phyloP scores from a whole-genome alignment of 2,329 filamentous ascomycete species.

The Calonectria crousiana region DNA sequence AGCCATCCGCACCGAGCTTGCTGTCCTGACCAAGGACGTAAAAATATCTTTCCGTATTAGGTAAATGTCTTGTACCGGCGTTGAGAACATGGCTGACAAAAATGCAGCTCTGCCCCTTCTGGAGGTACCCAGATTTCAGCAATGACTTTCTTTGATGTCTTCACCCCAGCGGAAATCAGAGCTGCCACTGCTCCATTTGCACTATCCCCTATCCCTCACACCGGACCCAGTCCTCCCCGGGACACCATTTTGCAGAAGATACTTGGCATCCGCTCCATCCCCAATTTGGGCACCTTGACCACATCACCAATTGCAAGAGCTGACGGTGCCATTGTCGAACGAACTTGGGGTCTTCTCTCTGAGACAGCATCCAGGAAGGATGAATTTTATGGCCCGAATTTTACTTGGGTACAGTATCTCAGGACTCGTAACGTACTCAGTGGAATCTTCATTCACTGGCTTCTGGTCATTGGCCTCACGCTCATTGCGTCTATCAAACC shows the following conservation, averaged over 20 bases:
- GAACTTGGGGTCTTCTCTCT: constrained; percentile 73
- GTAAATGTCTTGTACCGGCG: constrained; percentile 42
- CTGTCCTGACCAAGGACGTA: constrained; percentile 64
- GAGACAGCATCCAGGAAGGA: constrained; percentile 56
- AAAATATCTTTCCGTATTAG: constrained; percentile 62
- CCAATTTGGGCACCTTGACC: constrained; percentile 67
- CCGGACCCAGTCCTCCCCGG: constrained; percentile 44
- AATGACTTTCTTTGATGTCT: constrained; percentile 69
- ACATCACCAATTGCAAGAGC: constrained; percentile 63
- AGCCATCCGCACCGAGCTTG: constrained; percentile 62
- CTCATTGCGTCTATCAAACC: constrained; percentile 60
- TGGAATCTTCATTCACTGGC: constrained; percentile 64
- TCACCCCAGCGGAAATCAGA: constrained; percentile 60
- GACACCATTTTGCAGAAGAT: constrained; percentile 56
- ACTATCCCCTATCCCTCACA: constrained; percentile 67
- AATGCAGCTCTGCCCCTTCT: constrained; percentile 58
- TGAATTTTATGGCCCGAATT: constrained; percentile 71
- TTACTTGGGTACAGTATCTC: constrained; percentile 68
- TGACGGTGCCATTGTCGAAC: constrained; percentile 68
- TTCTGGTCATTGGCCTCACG: constrained; percentile 56
- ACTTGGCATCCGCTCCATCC: constrained; percentile 62
- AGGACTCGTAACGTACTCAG: constrained; percentile 62
- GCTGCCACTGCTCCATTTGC: constrained; percentile 64
- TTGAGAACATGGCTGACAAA: constrained; percentile 18
- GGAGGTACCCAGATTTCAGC: constrained; percentile 78